Evolutionary conservation across 352 stramenopile species (phyloP), one percentile per base, ranked within the genome.

Genomic region (Phytophthora crassamura): DNA sequence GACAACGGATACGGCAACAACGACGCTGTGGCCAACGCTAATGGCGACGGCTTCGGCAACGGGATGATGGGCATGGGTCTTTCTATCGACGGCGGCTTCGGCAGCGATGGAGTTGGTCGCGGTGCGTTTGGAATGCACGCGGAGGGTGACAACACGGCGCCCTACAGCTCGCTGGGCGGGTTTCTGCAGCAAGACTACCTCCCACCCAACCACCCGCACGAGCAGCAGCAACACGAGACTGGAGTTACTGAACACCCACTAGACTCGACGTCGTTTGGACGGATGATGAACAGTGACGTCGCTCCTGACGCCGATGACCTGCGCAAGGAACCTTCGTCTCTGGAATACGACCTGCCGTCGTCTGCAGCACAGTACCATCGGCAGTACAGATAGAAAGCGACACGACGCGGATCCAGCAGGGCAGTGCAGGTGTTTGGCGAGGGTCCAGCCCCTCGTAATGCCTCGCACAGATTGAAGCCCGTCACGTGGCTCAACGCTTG

Each of bases 131-230:
- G 72, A 36, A 77, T 86, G 61, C 69, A 65, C 40, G 41, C 59
- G 0, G 61, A 78, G 20, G 35, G 33, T 11, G 65, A 68, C 16
- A 50, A 55, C 38, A 67, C 47, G 16, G 43, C 58, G 14, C 61
- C 74, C 6, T 91, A 90, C 68, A 74, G 69, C 32, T 78, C 82
- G 18, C 72, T 91, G n/a, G 71, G 78, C 7, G 78, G 78, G n/a
- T 88, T 89, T 66, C 72, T 93, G 47, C 64, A 82, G 39, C 75
- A 67, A 52, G 72, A 87, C 28, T 93, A 86, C 56, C 62, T 80
- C 30, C 58, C 82, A 20, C 60, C 75, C 14, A 63, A 74, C 11
- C 70, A 86, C 30, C 61, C 75, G 18, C 57, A 67, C 12, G 53
- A 67, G n/a, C 53, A 74, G 30, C 64, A 77, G 34, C 43, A 64